These are phyloP conservation scores for Pleurotus salmoneostramineus DNA, from an alignment of 768 basidiomycete species.

Conservation along the genomic window DNA sequence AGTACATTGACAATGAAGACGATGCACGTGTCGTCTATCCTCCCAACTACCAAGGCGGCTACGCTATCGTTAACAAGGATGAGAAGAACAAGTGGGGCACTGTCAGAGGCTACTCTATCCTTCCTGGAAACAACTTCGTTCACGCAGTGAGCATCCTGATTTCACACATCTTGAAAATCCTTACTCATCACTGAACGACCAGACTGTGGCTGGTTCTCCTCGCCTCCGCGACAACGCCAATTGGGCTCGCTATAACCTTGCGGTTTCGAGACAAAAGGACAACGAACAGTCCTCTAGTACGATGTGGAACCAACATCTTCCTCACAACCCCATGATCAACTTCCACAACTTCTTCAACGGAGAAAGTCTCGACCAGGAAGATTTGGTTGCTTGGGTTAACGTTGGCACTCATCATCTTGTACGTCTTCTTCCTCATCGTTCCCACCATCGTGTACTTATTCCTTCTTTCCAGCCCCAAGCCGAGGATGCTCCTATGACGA, in stretches of 20 bases:
- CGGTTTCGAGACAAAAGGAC: constrained; percentile 56
- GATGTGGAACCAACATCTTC: constrained; percentile 63
- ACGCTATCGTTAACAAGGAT: constrained; percentile 52
- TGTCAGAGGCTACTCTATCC: constrained; percentile 56
- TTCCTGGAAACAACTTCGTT: constrained; percentile 52
- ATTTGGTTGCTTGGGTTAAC: constrained; percentile 65
- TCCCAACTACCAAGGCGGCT: constrained; percentile 52
- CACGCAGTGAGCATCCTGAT: constrained; percentile 32
- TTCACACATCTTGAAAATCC: not conserved
- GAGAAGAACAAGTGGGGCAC: constrained; percentile 53
- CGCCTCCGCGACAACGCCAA: constrained; percentile 58
- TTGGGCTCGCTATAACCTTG: constrained; percentile 63
- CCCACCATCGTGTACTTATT: constrained; percentile 20
- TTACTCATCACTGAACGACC: not conserved
- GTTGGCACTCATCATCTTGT: constrained; percentile 61
- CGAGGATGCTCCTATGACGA: constrained; percentile 61
- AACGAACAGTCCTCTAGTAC: constrained; percentile 53
- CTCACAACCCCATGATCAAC: constrained; percentile 49
- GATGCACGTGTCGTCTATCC: constrained; percentile 49
- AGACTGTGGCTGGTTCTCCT: constrained; percentile 59
- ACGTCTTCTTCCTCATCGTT: no score
- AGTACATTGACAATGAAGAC: constrained; percentile 47
- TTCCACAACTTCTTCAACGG: constrained; percentile 63
- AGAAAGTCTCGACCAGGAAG: constrained; percentile 60
- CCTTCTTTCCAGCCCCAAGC: constrained; percentile 44